A percentile compares a stretch with the other conserved stretches of the same genome.
Evolutionary conservation across 805 yeast species (phyloP).

Genomic region (Zygosaccharomyces rouxii): DNA sequence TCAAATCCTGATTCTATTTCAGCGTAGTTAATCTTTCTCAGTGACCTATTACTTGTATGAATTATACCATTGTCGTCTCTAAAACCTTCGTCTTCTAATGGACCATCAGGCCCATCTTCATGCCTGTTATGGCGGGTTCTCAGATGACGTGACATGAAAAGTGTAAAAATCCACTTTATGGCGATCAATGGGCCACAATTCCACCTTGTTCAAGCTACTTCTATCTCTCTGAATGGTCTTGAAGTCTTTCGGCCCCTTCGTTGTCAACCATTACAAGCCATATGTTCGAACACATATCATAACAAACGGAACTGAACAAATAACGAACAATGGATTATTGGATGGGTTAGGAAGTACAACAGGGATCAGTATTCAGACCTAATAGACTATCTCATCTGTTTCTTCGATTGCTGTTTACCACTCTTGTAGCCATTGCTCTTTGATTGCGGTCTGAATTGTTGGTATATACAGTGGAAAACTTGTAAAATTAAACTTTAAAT

Average conservation of each 20-base stretch:
- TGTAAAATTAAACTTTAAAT: too few relatives aligned
- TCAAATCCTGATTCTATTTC: constrained; percentile 35
- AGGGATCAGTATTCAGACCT: too few relatives aligned
- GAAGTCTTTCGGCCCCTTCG: constrained; percentile 2
- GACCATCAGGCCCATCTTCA: constrained; percentile 15
- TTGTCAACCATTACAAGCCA: neutral
- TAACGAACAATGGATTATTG: neutral
- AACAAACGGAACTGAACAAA: neutral
- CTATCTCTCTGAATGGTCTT: neutral
- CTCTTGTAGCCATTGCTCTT: too few relatives aligned
- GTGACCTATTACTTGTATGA: constrained; percentile 33
- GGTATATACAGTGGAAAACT: too few relatives aligned
- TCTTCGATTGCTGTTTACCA: too few relatives aligned
- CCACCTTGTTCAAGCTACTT: neutral
- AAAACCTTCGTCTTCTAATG: constrained; percentile 14
- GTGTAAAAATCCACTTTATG: neutral
- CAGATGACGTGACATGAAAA: constrained; percentile 15
- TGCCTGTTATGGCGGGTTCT: constrained; percentile 9
- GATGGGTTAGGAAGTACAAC: neutral
- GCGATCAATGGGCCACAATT: neutral
- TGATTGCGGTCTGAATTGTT: too few relatives aligned
- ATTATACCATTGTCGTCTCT: constrained; percentile 30
- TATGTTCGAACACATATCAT: constrained; percentile 3
- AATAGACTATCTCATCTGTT: too few relatives aligned
- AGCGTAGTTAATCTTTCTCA: constrained; percentile 36